Base-by-base conservation (phyloP, 495 filamentous ascomycete genomes). In the Penicillium maclennaniae region DNA sequence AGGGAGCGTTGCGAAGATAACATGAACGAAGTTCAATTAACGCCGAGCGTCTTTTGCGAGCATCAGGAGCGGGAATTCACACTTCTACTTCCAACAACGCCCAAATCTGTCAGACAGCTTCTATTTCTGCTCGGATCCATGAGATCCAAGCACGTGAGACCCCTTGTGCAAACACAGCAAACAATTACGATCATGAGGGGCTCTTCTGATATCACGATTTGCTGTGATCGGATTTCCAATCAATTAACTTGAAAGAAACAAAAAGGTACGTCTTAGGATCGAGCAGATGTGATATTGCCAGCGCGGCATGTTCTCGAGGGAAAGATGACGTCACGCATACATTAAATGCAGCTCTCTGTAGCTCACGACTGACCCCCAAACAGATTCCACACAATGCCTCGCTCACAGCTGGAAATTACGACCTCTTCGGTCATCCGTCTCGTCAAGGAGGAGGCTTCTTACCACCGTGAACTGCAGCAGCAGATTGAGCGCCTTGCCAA, bases 391-490 rank as follows among this genome's bases (percentile, higher is more conserved):
- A 68, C 14, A 43, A 95, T 92, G 88, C 77, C 86, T 7, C 87
- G 87, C 28, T 84, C 86, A 9, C 79, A 80, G 58, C 78, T 96
- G 52, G 73, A 81, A 43, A 89, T 93, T 58, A 78, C 81, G 44
- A 91, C 87, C 16, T 82, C 83, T 43, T 80, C 86, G 19, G 78
- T 97, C 60, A 73, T 81, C 59, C 89, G 92, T 47, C 79, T 97
- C 45, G 82, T 96, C 49, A 96, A 96, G 68, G 93, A 98, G 68
- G 90, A 96, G 64, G 76, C 78, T 31, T 91, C 83, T 66, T 97
- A 98, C 74, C 87, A 90, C 70, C 84, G 85, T 58, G 93, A 98
- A 64, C 78, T 89, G 19, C 71, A 78, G 52, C 70, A 82, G 51
- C 90, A 97, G 60, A 79, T 86, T 49, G 76, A 76, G 52, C 84